These are phyloP conservation scores for Candida sojae DNA, from an alignment of 1,139 yeast genomes.

Conservation along the genomic window DNA sequence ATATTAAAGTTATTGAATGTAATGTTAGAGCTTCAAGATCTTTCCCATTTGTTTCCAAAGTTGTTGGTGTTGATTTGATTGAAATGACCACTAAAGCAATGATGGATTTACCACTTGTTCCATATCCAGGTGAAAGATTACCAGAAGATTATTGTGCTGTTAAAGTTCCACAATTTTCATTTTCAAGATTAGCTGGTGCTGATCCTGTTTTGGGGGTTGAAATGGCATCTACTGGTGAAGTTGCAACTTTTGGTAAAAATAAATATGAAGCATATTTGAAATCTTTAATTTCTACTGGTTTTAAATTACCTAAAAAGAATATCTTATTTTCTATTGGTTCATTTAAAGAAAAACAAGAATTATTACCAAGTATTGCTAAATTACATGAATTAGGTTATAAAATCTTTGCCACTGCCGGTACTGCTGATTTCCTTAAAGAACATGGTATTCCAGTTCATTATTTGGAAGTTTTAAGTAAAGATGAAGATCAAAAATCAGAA, in stretches of 20 bases:
- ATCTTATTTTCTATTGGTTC: conserved; percentile 94
- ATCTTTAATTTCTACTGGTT: conserved; percentile 92
- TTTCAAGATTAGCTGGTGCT: conserved; percentile 97
- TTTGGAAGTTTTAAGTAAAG: conserved; percentile 79
- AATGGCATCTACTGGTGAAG: conserved; percentile 99
- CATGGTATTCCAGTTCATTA: conserved; percentile 93
- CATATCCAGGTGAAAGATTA: conserved; percentile 85
- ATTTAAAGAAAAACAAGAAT: conserved; percentile 93
- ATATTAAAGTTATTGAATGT: conserved; percentile 92
- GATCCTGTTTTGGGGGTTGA: conserved; percentile 98
- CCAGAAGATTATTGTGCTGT: conserved; percentile 92
- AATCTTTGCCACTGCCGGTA: conserved; percentile 97
- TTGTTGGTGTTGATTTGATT: conserved; percentile 88
- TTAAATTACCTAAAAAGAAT: conserved; percentile 93
- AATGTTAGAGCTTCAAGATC: conserved; percentile 98
- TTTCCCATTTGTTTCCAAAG: conserved; percentile 98
- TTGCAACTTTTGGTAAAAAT: conserved; percentile 94
- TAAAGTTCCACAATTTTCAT: conserved; percentile 97
- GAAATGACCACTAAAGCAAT: conserved; percentile 92
- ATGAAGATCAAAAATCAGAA: conserved; percentile 83
- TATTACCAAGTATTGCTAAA: conserved; percentile 83
- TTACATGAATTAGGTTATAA: conserved; percentile 83
- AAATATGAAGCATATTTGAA: conserved; percentile 97
- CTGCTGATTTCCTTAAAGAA: conserved; percentile 96
- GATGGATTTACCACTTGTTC: conserved; percentile 78